Conservation (phyloP, 768 basidiomycete genomes). For the Xanthoconium purpureum region DNA sequence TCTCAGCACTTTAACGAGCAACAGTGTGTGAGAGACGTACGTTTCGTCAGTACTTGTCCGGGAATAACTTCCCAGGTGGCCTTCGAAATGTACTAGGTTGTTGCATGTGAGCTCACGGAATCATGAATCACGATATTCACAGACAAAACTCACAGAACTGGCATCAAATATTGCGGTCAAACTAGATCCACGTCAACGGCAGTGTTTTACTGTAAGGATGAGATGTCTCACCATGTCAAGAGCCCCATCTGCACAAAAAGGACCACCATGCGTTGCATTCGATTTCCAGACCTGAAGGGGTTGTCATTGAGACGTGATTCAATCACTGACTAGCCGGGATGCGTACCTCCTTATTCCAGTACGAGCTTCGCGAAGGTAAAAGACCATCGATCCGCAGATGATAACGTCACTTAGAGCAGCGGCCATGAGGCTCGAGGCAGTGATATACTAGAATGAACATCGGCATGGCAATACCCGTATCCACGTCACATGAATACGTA, state of each 20-base stretch:
- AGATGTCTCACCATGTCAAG: not conserved
- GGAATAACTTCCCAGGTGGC: no score
- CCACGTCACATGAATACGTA: not conserved
- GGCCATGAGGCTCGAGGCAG: not conserved
- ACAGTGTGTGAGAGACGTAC: no score
- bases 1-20: no score
- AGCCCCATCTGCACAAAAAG: no score
- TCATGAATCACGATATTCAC: no score
- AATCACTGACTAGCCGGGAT: not conserved
- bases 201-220: no score
- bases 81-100: no score
- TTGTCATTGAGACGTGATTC: not conserved
- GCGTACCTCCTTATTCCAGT: not conserved
- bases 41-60: no score
- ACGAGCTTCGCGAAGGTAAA: slow-evolving; percentile 1
- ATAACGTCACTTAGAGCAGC: not conserved
- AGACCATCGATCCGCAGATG: not conserved
- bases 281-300: not conserved
- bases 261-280: not conserved
- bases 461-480: not conserved
- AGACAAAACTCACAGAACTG: no score
- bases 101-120: no score
- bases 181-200: no score
- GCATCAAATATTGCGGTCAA: no score
- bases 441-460: not conserved